Conservation (phyloP, 495 filamentous ascomycete species). For the Beverwykella pulmonaria region DNA sequence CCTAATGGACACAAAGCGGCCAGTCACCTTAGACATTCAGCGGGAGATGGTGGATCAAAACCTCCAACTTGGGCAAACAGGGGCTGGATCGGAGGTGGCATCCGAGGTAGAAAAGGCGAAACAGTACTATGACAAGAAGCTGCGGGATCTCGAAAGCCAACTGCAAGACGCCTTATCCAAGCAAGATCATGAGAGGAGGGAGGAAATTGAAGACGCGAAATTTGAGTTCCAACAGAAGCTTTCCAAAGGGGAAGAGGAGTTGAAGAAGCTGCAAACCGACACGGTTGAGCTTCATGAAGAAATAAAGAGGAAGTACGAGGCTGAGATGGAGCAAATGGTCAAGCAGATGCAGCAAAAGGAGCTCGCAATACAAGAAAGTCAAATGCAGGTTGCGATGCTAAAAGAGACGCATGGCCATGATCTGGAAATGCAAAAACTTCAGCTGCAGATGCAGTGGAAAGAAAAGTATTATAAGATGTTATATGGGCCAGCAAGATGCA, state of each 20-base stretch:
- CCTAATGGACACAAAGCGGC: slow-evolving; percentile 3
- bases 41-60: slow-evolving; percentile 18
- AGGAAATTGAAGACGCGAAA: slow-evolving; percentile 7
- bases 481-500: neutral
- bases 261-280: slow-evolving; percentile 4
- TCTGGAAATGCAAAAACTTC: slow-evolving; percentile 4
- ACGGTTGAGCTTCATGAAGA: slow-evolving; percentile 7
- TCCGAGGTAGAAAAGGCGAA: slow-evolving; percentile 7
- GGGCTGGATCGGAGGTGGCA: slow-evolving; percentile 7
- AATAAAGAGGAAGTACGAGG: slow-evolving; percentile 4
- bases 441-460: slow-evolving; percentile 5
- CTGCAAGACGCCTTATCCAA: slow-evolving; percentile 1
- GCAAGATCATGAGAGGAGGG: neutral
- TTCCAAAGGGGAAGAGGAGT: neutral
- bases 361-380: neutral
- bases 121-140: slow-evolving; percentile 3
- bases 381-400: neutral
- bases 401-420: slow-evolving; percentile 3
- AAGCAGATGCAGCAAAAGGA: slow-evolving; percentile 2
- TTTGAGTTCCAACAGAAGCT: neutral
- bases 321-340: slow-evolving; percentile 1
- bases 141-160: slow-evolving; percentile 2
- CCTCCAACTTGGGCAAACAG: neutral
- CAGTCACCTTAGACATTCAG: slow-evolving; percentile 13
- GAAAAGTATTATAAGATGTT: neutral